Percentiles rank a stretch among this genome's conserved stretches.
Evolutionary conservation across 106 monocot genomes (phyloP).

Genomic region (Apostasia shenzhenica): DNA sequence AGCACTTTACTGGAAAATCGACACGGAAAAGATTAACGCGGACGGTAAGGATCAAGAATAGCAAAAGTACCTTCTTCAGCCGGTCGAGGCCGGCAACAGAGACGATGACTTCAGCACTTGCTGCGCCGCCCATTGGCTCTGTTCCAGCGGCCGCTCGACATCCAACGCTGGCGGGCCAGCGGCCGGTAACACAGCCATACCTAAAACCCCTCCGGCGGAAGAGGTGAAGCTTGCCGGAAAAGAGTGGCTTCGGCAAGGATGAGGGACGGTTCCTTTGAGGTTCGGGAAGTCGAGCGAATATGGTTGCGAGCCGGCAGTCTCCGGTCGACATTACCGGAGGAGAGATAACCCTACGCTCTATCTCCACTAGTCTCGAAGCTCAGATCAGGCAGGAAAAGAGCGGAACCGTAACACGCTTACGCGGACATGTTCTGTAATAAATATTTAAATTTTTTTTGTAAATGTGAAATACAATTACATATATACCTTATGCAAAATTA

Average conservation of each 20-base stretch:
- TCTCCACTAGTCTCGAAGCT: too few species aligned
- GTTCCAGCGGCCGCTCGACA: not conserved
- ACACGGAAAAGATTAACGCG: too few species aligned
- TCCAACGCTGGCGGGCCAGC: not conserved
- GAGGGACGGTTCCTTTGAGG: not conserved
- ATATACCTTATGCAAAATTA: too few species aligned
- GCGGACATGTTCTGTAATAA: too few species aligned
- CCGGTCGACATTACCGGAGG: not conserved
- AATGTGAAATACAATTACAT: too few species aligned
- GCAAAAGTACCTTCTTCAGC: not conserved
- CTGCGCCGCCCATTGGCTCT: not conserved
- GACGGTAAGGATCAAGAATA: too few species aligned
- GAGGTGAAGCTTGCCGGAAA: not conserved
- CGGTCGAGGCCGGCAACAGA: constrained; percentile 2
- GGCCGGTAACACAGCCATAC: not conserved
- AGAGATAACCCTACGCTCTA: too few species aligned
- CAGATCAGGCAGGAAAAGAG: too few species aligned
- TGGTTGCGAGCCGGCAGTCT: not conserved
- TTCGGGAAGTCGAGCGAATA: not conserved
- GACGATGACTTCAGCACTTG: not conserved
- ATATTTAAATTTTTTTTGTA: too few species aligned
- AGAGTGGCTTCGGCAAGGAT: not conserved
- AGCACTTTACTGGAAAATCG: too few species aligned
- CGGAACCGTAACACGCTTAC: too few species aligned
- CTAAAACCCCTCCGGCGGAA: not conserved